Base-by-base conservation (phyloP, 176 grass and related monocot genomes). In the Pontederia crassipes region DNA sequence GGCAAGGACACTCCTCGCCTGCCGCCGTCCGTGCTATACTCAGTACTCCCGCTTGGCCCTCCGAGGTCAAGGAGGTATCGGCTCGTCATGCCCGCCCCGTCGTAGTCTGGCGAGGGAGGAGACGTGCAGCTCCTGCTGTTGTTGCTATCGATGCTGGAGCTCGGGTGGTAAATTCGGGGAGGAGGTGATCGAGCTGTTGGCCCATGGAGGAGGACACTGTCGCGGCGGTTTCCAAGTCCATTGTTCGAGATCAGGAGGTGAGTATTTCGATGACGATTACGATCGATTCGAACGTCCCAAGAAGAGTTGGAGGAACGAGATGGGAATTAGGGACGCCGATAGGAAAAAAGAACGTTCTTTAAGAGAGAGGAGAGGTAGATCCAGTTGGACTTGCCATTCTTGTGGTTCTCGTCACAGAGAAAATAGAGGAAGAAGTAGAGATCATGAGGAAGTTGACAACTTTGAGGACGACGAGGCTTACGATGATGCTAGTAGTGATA, bases 1-100 rank as follows among this genome's bases (percentile, higher is more conserved):
- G 45, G 52, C 61, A 16, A 62, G 59, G 46, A 55, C 35, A 18
- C 47, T 64, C 50, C 59, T 64, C 52, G n/a, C 71, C 50, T 16
- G 69, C 8, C 50, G 40, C 9, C 40, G 12, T 8, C 47, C 6
- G 17, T 20, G 28, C 20, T 11, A 16, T 27, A 40, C 32, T 40
- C 32, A 40, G 0, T 65, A 51, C 48, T 65, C 18, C 46, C 18
- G 47, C 10, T 3, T 50, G 47, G 28, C 20, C 4, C 50, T 45
- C 60, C 52, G 9, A 12, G 18, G 57, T 12, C 46, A n/a, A 10
- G 69, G 57, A 35, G 58, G 58, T 14, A 8, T 26, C 58, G 58
- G 16, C 9, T n/a, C 54, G 26, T 48, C 55, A 56, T 29, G 57
- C 46, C 49, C 46, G n/a, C 3, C 17, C n/a, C 28, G 52, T 32